phyloP scores from a whole-genome alignment of 2,329 filamentous ascomycete genomes.

The Sporothrix mexicana region DNA sequence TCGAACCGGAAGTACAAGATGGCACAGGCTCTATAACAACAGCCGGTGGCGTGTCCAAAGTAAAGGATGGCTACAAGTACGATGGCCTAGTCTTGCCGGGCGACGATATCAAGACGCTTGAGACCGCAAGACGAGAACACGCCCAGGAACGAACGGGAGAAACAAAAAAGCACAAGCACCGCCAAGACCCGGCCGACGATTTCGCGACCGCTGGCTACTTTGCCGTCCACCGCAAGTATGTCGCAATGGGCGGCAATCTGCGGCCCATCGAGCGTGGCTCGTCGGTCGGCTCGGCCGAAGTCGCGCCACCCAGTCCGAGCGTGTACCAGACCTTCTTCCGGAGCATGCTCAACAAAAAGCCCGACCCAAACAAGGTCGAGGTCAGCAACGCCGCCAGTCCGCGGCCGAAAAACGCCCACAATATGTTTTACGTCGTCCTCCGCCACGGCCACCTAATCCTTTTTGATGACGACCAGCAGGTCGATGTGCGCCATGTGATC shows the following conservation, averaged over 20 bases:
- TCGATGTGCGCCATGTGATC: slow-evolving; percentile 95
- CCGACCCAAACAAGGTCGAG: slow-evolving; percentile 51
- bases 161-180: slow-evolving; percentile 59
- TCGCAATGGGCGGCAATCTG: slow-evolving; percentile 87
- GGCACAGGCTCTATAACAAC: not conserved
- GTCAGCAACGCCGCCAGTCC: slow-evolving; percentile 56
- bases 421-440: slow-evolving; percentile 91
- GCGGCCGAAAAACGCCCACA: slow-evolving; percentile 71
- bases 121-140: slow-evolving; percentile 42
- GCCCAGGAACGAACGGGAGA: slow-evolving; percentile 50
- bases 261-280: slow-evolving; percentile 82
- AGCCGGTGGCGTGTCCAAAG: slow-evolving; percentile 32
- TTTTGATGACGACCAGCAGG: slow-evolving; percentile 92
- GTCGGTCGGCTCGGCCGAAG: slow-evolving; percentile 74
- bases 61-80: slow-evolving; percentile 23
- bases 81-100: slow-evolving; percentile 57
- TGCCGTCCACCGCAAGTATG: slow-evolving; percentile 92
- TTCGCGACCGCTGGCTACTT: slow-evolving; percentile 85
- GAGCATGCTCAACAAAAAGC: slow-evolving; percentile 88
- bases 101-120: slow-evolving; percentile 70
- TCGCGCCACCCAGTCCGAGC: slow-evolving; percentile 82
- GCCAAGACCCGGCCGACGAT: slow-evolving; percentile 67
- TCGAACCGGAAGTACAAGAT: slow-evolving; percentile 56
- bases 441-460: slow-evolving; percentile 97
- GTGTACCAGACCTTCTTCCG: slow-evolving; percentile 99